Evolutionary conservation across 108 stramenopile species (phyloP), one percentile per base, ranked within the genome.

Genomic region (Poteriospumella lacustris): DNA sequence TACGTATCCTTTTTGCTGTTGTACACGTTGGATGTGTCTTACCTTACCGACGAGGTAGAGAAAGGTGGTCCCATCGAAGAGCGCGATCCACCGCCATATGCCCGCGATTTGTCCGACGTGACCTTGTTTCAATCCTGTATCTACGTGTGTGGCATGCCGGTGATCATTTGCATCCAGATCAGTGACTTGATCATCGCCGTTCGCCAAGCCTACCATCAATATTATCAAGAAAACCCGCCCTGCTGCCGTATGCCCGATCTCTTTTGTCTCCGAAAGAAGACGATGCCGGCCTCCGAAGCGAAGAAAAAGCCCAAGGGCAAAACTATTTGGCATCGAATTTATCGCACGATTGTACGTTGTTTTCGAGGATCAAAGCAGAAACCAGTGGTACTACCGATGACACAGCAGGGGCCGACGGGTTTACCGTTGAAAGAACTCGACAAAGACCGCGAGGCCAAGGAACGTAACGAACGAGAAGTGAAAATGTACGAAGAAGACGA

Each of bases 171-270:
- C 9, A 64, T 64, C 9, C 60, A 64, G 36, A 5, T 19, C 36
- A 12, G 15, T 9, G 60, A 64, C 36, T 24, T 64, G 24, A 34
- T 24, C 5, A 64, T 5, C 15, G 60, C 60, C 36, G 31, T 64
- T 12, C 3, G 36, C 9, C 3, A 5, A 64, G 60, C 60, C 5
- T 64, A 64, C 36, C 12, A 33, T 5, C 15, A 33, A 64, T 24
- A 64, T 64, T 33, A 64, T 31, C 15, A 9, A 64, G 60, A 64
- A n/a, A n/a, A n/a, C n/a, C n/a, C n/a, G n/a, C n/a, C n/a, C n/a
- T n/a, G n/a, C n/a, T n/a, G n/a, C n/a, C n/a, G n/a, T n/a, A n/a
- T n/a, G n/a, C n/a, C n/a, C n/a, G n/a, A n/a, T n/a, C n/a, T n/a
- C n/a, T n/a, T n/a, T n/a, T n/a, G n/a, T n/a, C n/a, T n/a, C n/a